Evolutionary conservation across 345 rosid species (phyloP).

Genomic region (Linum lewisii): DNA sequence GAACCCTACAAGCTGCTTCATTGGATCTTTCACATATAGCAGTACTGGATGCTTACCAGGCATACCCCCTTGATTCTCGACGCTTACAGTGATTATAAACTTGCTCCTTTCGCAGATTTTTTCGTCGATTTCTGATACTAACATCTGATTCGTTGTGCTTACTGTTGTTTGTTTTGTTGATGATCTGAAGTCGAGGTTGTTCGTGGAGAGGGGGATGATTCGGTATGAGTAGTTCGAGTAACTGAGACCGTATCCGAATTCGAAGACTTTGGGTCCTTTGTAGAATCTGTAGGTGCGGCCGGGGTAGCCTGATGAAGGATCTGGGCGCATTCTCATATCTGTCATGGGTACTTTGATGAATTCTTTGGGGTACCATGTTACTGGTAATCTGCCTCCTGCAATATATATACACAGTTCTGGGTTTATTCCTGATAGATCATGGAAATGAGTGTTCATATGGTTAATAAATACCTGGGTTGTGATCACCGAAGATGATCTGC

Average conservation of each 20-base stretch:
- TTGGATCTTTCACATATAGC: background rate
- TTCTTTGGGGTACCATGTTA: constrained; percentile 81
- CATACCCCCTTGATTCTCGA: background rate
- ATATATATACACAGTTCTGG: background rate
- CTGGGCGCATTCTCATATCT: constrained; percentile 56
- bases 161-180: background rate
- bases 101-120: background rate
- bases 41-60: constrained; percentile 5
- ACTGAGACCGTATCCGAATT: constrained; percentile 2
- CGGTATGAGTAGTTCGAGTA: background rate
- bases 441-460: too few relatives aligned
- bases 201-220: background rate
- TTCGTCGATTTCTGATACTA: background rate
- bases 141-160: background rate
- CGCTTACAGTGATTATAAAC: background rate
- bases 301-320: constrained; percentile 51
- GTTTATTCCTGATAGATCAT: too few relatives aligned
- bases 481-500: constrained; percentile 81
- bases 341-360: constrained; percentile 65
- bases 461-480: constrained; percentile 92
- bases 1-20: background rate
- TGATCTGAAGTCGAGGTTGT: background rate
- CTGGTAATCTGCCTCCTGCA: constrained; percentile 79
- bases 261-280: background rate
- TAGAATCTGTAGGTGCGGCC: constrained; percentile 54